phyloP scores from a whole-genome alignment of 371 early-diverging fungal species.

The Mycotypha africana region DNA sequence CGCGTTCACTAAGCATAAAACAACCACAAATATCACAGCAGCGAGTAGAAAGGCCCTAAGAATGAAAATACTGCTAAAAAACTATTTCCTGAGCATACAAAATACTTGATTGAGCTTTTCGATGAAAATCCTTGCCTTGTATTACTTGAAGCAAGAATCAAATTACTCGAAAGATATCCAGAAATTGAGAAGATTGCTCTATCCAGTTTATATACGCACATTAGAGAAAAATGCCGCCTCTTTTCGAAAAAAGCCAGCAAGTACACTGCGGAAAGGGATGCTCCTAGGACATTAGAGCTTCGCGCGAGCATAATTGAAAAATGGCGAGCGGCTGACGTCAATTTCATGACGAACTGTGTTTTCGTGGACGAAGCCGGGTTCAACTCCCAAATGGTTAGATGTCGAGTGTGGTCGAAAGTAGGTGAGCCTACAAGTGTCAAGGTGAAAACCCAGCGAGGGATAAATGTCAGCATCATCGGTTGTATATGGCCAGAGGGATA shows the following conservation, averaged over 20 bases:
- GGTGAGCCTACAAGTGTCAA: constrained; percentile 10
- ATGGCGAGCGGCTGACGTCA: not conserved
- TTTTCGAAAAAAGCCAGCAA: constrained; percentile 3
- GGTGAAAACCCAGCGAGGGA: constrained; percentile 5
- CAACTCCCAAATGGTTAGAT: constrained; percentile 8
- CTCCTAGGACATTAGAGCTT: constrained; percentile 5
- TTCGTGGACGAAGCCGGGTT: constrained; percentile 9
- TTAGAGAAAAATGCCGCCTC: constrained; percentile 2
- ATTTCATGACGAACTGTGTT: not conserved
- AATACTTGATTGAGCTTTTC: constrained; percentile 3
- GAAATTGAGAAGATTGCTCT: constrained; percentile 1
- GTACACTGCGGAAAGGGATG: constrained; percentile 1
- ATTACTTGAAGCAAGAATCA: constrained; percentile 1
- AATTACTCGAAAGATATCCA: not conserved
- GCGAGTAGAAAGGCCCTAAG: too few species aligned
- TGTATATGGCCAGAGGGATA: not conserved
- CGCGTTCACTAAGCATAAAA: too few species aligned
- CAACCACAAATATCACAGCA: too few species aligned
- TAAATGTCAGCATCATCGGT: constrained; percentile 8
- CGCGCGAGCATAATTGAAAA: not conserved
- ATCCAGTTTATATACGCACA: constrained; percentile 6
- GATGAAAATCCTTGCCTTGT: not conserved
- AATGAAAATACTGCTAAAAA: too few species aligned
- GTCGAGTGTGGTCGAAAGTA: constrained; percentile 15
- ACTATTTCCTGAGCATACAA: constrained; percentile 1